A percentile compares a stretch with the other conserved stretches of the same genome.
phyloP scores from a whole-genome alignment of 2,329 filamentous ascomycete species.

The Aspergillus transmontanensis region DNA sequence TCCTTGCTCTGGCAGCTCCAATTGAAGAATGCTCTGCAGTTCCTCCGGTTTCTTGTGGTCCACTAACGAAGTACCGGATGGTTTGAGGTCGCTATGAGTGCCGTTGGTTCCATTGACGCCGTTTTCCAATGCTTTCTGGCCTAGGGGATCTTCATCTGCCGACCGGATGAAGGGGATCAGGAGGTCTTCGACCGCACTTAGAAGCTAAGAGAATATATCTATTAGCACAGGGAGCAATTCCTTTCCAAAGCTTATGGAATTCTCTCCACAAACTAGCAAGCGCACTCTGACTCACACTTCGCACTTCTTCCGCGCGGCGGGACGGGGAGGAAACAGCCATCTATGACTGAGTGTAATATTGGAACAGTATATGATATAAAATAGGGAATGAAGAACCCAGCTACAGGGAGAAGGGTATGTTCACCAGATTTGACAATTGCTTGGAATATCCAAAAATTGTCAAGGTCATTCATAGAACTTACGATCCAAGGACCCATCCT shows the following conservation, averaged over 20 bases:
- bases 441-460: background rate
- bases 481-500: background rate
- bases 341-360: conserved; percentile 10
- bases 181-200: conserved; percentile 45
- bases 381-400: background rate
- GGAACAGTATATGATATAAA: background rate
- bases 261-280: background rate
- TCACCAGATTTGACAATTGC: background rate
- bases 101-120: conserved; percentile 26
- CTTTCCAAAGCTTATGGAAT: background rate
- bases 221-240: background rate
- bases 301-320: conserved; percentile 44
- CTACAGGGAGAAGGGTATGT: background rate
- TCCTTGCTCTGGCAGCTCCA: conserved; percentile 60
- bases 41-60: conserved; percentile 63
- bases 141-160: conserved; percentile 39
- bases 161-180: conserved; percentile 49
- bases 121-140: conserved; percentile 12
- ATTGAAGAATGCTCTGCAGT: conserved; percentile 56
- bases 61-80: conserved; percentile 63
- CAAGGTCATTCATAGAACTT: background rate
- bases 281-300: conserved; percentile 38
- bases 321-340: conserved; percentile 28
- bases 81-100: conserved; percentile 54
- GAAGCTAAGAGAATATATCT: conserved; percentile 29